A percentile compares a stretch with the other conserved stretches of the same genome.
Evolutionary conservation across 805 yeast species (phyloP).

Genomic region (Yarrowia sp.): DNA sequence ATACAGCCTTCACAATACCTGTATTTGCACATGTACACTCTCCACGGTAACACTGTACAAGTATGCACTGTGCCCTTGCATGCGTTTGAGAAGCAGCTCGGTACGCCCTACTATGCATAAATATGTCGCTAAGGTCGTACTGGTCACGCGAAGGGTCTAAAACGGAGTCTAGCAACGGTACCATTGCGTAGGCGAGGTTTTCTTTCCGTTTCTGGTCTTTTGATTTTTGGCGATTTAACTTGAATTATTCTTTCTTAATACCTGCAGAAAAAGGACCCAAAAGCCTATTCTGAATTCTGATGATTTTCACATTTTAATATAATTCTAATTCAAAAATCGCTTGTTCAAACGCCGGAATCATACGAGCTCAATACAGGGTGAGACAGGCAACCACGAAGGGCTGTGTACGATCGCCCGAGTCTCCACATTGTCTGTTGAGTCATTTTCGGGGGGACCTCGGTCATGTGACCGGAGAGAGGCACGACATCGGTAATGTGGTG

Average conservation of each 20-base stretch:
- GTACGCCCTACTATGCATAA: not conserved
- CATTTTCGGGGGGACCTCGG: not conserved
- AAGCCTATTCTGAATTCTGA: too few species aligned
- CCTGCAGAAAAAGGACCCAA: too few species aligned
- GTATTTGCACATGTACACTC: too few species aligned
- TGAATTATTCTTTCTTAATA: too few species aligned
- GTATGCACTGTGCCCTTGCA: too few species aligned
- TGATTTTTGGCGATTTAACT: not conserved
- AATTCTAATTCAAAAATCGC: too few species aligned
- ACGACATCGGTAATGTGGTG: not conserved
- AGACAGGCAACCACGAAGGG: not conserved
- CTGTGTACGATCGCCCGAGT: not conserved
- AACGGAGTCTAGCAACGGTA: not conserved
- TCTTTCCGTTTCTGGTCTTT: not conserved
- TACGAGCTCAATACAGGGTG: conserved; percentile 1
- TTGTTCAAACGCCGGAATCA: conserved; percentile 2
- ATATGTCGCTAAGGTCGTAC: not conserved
- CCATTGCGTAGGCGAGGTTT: not conserved
- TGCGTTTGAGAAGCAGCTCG: not conserved
- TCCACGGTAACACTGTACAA: too few species aligned
- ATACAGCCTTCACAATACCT: too few species aligned
- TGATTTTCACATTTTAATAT: too few species aligned
- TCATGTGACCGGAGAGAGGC: not conserved
- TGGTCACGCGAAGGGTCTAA: not conserved
- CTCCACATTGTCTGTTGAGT: not conserved